Evolutionary conservation across 2,329 filamentous ascomycete genomes (phyloP).

Genomic region (Sclerotinia trifoliorum): DNA sequence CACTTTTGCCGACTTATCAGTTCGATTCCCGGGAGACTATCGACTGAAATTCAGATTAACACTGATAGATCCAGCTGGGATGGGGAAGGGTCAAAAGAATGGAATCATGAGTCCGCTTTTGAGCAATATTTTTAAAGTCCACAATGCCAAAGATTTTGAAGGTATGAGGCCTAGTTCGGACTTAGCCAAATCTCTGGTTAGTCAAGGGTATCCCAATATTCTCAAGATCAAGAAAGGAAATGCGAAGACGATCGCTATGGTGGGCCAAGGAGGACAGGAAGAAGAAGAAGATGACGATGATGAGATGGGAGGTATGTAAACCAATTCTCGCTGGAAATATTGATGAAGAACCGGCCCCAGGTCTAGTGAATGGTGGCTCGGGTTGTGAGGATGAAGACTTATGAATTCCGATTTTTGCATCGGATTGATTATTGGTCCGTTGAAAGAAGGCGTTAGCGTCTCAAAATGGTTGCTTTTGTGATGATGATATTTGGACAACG

Average conservation of each 20-base stretch:
- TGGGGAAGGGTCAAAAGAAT: conserved; percentile 41
- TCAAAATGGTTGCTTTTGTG: conserved; percentile 11
- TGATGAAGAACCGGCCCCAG: background rate
- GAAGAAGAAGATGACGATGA: conserved; percentile 34
- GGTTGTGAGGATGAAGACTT: background rate
- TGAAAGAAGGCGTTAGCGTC: conserved; percentile 6
- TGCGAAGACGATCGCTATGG: conserved; percentile 49
- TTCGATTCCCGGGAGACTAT: conserved; percentile 74
- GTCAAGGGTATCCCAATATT: conserved; percentile 67
- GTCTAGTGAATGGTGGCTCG: background rate
- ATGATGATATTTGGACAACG: conserved; percentile 8
- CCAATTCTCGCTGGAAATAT: background rate
- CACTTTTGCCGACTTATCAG: conserved; percentile 79
- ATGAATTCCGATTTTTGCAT: background rate
- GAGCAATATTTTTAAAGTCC: conserved; percentile 69
- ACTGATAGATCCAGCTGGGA: conserved; percentile 56
- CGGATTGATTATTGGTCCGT: background rate
- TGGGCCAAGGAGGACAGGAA: conserved; percentile 40
- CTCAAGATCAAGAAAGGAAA: conserved; percentile 87
- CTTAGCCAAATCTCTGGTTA: conserved; percentile 70
- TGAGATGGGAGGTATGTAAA: conserved; percentile 27
- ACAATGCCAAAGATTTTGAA: conserved; percentile 81
- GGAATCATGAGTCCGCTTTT: conserved; percentile 51
- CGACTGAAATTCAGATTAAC: conserved; percentile 72
- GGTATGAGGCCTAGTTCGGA: conserved; percentile 78